Evolutionary conservation across 768 basidiomycete species (phyloP), one percentile per base, ranked within the genome.

Genomic region (Ramaria sp.): DNA sequence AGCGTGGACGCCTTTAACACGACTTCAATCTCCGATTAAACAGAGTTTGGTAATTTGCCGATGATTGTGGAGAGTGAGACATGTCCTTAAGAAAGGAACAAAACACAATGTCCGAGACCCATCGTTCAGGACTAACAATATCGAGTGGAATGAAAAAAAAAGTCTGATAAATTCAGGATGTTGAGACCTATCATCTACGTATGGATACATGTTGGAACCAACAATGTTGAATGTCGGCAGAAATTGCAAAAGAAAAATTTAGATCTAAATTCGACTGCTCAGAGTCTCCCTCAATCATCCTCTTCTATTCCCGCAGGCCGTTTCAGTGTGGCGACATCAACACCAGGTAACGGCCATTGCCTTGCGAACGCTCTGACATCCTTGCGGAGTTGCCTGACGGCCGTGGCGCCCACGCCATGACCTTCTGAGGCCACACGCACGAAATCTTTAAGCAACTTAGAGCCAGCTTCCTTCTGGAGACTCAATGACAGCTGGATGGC

Each of bases 391-490:
- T 83, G 74, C 63, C 71, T 74, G 34, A 96, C 88, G 70, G 81
- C 71, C 63, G 77, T 70, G 55, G 76, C 75, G 20, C 92, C 90
- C 56, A 79, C 73, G 59, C 82, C 86, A 63, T 85, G 83, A 61
- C 75, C 73, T 56, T 78, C 73, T 3, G 70, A 75, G 6, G 90
- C 90, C 37, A 85, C 84, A 44, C 83, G 79, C 58, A 94, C 79
- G 63, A 98, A 98, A 76, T 97, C 95, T 76, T 95, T 95, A 59
- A 99, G 79, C 61, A 96, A 72, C 77, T 96, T 98, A 55, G 80
- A 79, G 30, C 93, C 93, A 24, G 96, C 88, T 72, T 96, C 94
- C 69, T 92, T 90, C 72, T 98, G 96, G 43, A 96, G 78, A 38
- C 80, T 65, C 42, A 94, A 77, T 45, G 91, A 82, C 64, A 96